These are phyloP conservation scores for Margaritispora aquatica DNA, from an alignment of 495 filamentous ascomycete genomes.

Conservation along the genomic window DNA sequence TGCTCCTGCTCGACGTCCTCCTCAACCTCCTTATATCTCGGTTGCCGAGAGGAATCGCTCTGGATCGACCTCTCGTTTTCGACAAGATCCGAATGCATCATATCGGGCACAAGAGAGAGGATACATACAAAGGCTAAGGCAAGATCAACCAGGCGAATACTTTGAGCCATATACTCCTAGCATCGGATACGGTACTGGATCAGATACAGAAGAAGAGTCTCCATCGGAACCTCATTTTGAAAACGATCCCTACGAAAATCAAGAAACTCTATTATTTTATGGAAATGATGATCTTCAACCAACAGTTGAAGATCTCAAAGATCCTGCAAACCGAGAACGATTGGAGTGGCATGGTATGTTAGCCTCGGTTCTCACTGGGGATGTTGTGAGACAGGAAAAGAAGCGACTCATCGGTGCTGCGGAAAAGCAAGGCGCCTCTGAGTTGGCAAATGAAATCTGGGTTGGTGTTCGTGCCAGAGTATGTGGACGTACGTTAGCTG, in stretches of 20 bases:
- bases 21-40: constrained; percentile 25
- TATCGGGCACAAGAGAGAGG: constrained; percentile 77
- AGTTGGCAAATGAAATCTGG: constrained; percentile 82
- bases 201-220: constrained; percentile 85
- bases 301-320: constrained; percentile 80
- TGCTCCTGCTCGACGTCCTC: constrained; percentile 66
- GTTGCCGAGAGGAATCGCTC: constrained; percentile 41
- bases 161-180: constrained; percentile 65
- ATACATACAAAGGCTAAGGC: constrained; percentile 69
- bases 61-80: constrained; percentile 39
- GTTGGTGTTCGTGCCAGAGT: constrained; percentile 74
- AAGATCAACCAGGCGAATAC: constrained; percentile 56
- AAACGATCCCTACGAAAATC: constrained; percentile 81
- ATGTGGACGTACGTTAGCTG: constrained; percentile 74
- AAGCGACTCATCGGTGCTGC: constrained; percentile 81
- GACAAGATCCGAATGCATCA: constrained; percentile 68
- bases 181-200: constrained; percentile 61
- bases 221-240: constrained; percentile 78
- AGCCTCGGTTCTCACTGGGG: constrained; percentile 88
- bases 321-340: constrained; percentile 81
- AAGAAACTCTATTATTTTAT: constrained; percentile 87
- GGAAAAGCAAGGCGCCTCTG: constrained; percentile 59
- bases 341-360: constrained; percentile 99
- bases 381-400: constrained; percentile 97
- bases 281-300: constrained; percentile 81